Evolutionary conservation across 495 filamentous ascomycete species (phyloP), one percentile per base, ranked within the genome.

Genomic region (Podospora tetraspora): DNA sequence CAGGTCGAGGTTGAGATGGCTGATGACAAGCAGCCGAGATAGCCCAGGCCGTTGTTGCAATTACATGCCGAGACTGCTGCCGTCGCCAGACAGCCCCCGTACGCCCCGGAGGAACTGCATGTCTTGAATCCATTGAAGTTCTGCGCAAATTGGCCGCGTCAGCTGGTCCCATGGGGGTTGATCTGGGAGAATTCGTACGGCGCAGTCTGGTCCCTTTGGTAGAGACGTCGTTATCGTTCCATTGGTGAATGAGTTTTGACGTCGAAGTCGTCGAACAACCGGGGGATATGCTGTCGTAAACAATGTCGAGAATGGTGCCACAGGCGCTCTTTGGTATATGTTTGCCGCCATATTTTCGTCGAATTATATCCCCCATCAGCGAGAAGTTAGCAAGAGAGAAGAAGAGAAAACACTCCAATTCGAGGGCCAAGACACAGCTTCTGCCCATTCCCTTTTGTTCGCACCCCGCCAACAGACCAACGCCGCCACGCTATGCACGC

Each of bases 1-100:
- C 74, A 76, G n/a, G 61, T 74, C 34, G 72, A 72, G 1, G 67
- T 64, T 5, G 68, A 70, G 25, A 76, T 65, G 6, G 74, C 72
- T 0, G 57, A 67, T 10, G 68, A 71, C 56, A 76, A 60, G 37
- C 74, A 76, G 57, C 67, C 69, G 2, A 76, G 67, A 32, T 76
- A 74, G 21, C 68, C 59, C 9, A 74, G 3, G 3, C 74, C 72
- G 19, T 67, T 22, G 57, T 70, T 69, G 70, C 72, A 74, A 63
- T 64, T 70, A 61, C 74, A 76, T 19, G 52, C 59, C 4, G 32
- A 34, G 7, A 64, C 64, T 22, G 63, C 58, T 3, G 62, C 59
- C 43, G 57, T 66, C 3, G 63, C 27, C 9, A 76, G 27, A 60
- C 74, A 76, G 21, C 32, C 52, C 1, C 69, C 72, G 57, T 70